Evolutionary conservation across 768 basidiomycete species (phyloP).

Genomic region (Neoboletus subvelutipes): DNA sequence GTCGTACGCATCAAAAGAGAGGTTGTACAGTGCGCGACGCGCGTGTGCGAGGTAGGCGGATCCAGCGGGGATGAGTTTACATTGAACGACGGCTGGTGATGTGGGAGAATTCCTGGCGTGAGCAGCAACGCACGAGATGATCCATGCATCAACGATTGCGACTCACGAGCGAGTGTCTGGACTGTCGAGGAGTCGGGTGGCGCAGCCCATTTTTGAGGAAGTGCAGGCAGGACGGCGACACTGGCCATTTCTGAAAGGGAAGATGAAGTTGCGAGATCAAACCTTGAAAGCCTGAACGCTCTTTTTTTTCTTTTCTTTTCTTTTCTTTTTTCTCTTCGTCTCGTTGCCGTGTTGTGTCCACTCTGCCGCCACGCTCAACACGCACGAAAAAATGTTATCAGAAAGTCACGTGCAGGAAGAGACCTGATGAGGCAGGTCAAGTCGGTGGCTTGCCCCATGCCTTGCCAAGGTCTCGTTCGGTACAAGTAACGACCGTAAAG

Average conservation of each 20-base stretch:
- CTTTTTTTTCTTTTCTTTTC: background rate
- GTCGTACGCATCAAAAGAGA: slow-evolving; percentile 85
- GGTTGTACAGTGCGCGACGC: slow-evolving; percentile 67
- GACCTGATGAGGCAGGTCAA: background rate
- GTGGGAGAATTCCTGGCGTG: background rate
- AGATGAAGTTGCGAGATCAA: background rate
- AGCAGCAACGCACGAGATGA: background rate
- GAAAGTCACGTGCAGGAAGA: slow-evolving; percentile 15
- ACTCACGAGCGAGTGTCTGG: slow-evolving; percentile 29
- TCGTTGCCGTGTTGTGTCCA: background rate
- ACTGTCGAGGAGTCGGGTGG: slow-evolving; percentile 16
- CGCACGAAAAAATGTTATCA: slow-evolving; percentile 4
- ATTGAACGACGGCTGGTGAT: slow-evolving; percentile 33
- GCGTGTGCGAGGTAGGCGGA: slow-evolving; percentile 85
- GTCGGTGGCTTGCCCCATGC: too few species aligned
- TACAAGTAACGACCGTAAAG: background rate
- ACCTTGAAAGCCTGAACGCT: background rate
- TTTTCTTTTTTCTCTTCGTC: background rate
- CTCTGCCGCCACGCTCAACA: background rate
- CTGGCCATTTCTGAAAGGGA: slow-evolving; percentile 21
- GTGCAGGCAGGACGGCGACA: slow-evolving; percentile 26
- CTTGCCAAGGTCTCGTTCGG: background rate
- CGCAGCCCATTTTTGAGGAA: slow-evolving; percentile 23
- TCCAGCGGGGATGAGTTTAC: slow-evolving; percentile 78
- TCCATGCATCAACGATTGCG: background rate